These are phyloP conservation scores for Phytophthora pluvialis DNA, from an alignment of 352 stramenopile genomes.

Conservation along the genomic window DNA sequence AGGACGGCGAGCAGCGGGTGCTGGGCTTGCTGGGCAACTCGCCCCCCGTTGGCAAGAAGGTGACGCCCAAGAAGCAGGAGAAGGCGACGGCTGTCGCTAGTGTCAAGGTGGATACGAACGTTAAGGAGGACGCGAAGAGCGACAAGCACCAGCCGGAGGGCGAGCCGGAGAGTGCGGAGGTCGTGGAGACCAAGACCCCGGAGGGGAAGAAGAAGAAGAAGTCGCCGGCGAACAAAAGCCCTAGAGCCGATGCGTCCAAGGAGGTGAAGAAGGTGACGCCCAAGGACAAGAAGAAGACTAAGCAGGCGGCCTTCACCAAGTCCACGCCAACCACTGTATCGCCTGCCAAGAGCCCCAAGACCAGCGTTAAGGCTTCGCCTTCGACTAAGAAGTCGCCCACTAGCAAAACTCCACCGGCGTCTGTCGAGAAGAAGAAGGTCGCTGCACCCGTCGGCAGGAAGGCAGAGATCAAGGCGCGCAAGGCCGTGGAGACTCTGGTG, in stretches of 20 bases:
- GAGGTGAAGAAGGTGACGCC: conserved; percentile 9
- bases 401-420: conserved; percentile 15
- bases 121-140: neutral
- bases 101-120: neutral
- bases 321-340: conserved; percentile 4
- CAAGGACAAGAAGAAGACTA: conserved; percentile 25
- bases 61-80: conserved; percentile 22
- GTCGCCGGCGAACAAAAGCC: conserved; percentile 20
- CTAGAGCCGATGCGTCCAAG: neutral
- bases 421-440: conserved; percentile 18
- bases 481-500: conserved; percentile 53
- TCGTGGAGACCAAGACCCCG: conserved; percentile 1
- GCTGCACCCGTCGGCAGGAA: conserved; percentile 29
- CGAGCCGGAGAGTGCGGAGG: conserved; percentile 26
- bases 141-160: conserved; percentile 25
- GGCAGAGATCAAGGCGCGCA: conserved; percentile 19
- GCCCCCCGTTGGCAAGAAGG: conserved; percentile 21
- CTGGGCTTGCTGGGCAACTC: conserved; percentile 29
- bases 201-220: conserved; percentile 19
- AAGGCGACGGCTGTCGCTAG: neutral
- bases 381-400: conserved; percentile 19
- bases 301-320: conserved; percentile 12
- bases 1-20: conserved; percentile 50
- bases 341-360: conserved; percentile 17
- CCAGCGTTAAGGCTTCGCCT: conserved; percentile 4